Base-by-base conservation (phyloP, 192 early-diverging fungal genomes). In the Podila epigama region DNA sequence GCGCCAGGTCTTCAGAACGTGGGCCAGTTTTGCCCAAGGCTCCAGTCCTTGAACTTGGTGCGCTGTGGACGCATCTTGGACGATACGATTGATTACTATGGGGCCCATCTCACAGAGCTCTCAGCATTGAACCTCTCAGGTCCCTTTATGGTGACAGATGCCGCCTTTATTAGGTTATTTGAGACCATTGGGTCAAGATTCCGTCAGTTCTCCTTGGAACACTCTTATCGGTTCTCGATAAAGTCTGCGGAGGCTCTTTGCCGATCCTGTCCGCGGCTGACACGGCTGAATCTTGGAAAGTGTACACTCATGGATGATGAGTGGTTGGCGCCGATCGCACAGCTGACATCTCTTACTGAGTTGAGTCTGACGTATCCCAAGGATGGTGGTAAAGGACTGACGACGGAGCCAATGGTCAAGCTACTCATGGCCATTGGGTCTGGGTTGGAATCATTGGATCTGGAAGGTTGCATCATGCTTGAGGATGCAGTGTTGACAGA, bases 1-100 rank as follows among this genome's bases (percentile, higher is more conserved):
- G 82, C 82, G 0, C 34, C 48, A 5, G 86, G 84, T 1, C 71
- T 95, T 5, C 66, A 75, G n/a, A 79, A 86, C 42, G 85, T 97
- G 39, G 75, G 89, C 0, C 64, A 84, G n/a, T 79, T 88, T 56
- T 91, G 88, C 51, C 90, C 92, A 15, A 79, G 70, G 27, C 66
- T 94, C 8, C 80, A 83, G 37, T 61, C 67, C 0, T 81, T 97
- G 39, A 81, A 90, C 31, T 83, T 97, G 35, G 85, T 86, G 40
- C 86, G 87, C 60, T 95, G 94, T 59, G 95, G 95, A 0, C 84
- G 89, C 4, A 84, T 95, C 75, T 83, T 68, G 27, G 84, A 88
- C 60, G 56, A 59, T 1, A 77, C 72, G 2, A 81, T 90, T 36
- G 55, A 67, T 12, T 75, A 63, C 0, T 79, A 90, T 78, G 70